Evolutionary conservation across 192 early-diverging fungal species (phyloP), one percentile per base, ranked within the genome.

Genomic region (Entomortierella lignicola): DNA sequence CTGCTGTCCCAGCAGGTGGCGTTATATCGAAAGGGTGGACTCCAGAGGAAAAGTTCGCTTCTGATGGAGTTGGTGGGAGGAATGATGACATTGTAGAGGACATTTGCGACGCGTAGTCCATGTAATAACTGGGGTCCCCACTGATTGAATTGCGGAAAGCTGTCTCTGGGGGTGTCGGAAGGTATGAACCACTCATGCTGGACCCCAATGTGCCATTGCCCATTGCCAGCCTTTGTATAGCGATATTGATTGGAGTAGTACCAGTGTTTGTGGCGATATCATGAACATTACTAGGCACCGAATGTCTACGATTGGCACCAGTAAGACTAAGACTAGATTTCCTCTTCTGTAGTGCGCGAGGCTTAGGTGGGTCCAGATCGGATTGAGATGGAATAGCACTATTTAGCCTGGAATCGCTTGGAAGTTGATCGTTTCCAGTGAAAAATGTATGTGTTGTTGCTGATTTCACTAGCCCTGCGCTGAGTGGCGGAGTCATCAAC

Each of bases 401-500:
- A 34, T 25, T 39, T 6, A 17, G 17, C 17, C 21, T 55, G 54
- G 29, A 27, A 30, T 55, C 54, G 8, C 26, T 26, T 29, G 12
- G 21, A 23, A 18, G 0, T 31, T 55, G 52, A 27, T 65, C 55
- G n/a, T 59, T 68, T 41, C 20, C n/a, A 0, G 74, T 53, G 37
- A 47, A 69, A n/a, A 79, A 25, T 2, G 47, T 27, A 18, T 68
- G 37, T 15, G 54, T 54, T 12, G 74, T 55, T 0, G 57, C 55
- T 6, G 74, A 70, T 44, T 69, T 79, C 41, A 79, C 41, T 18
- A 79, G 20, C 0, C 74, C 67, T 4, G 39, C 44, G 23, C 67
- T 64, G 13, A 54, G 27, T 18, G 67, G 67, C 26, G 74, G 66
- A 11, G 74, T 59, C 55, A 79, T 69, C 54, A 60, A 63, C 4